Base-by-base conservation (phyloP, 2,329 filamentous ascomycete genomes). In the Talaromyces sp. region DNA sequence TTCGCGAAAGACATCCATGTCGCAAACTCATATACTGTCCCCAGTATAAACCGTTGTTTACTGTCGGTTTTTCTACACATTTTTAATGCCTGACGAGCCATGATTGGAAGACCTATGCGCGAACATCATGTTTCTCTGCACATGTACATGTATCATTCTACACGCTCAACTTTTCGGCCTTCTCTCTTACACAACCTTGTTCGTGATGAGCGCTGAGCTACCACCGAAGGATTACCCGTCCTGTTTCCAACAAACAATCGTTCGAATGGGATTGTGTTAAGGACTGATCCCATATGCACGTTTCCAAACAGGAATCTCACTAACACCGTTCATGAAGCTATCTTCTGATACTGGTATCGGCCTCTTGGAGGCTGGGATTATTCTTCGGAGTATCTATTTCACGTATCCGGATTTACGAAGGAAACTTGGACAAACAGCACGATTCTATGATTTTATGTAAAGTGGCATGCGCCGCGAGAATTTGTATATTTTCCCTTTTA, bases 401-500 rank as follows among this genome's bases (percentile, higher is more conserved):
- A 36, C 11, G 40, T 43, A 43, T 19, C 40, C 40, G 40, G 40
- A 43, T 43, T 43, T 43, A 43, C 40, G n/a, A 43, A 43, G 40
- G 40, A 43, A 17, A 19, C 40, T 19, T 43, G 19, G 5, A 43
- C 17, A 19, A 43, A 19, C 40, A 43, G 40, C 40, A 43, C 40
- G 40, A 43, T 43, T 43, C 6, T 43, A 17, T 43, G 40, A 19
- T 19, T 47, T 22, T 47, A 47, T 47, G 15, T 47, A 22, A 25
- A 19, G 8, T 47, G 43, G 43, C 15, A 47, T 22, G 2, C 43
- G 10, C 43, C 11, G 3, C 19, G n/a, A 71, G 25, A 76, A 72
- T 63, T 73, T 43, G 45, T 10, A 49, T 49, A 27, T 27, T 49
- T 27, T 27, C 19, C 22, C 19, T 43, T 15, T 36, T 36, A 13